Evolutionary conservation across 768 basidiomycete species (phyloP).

Genomic region (Pisolithus sp.): DNA sequence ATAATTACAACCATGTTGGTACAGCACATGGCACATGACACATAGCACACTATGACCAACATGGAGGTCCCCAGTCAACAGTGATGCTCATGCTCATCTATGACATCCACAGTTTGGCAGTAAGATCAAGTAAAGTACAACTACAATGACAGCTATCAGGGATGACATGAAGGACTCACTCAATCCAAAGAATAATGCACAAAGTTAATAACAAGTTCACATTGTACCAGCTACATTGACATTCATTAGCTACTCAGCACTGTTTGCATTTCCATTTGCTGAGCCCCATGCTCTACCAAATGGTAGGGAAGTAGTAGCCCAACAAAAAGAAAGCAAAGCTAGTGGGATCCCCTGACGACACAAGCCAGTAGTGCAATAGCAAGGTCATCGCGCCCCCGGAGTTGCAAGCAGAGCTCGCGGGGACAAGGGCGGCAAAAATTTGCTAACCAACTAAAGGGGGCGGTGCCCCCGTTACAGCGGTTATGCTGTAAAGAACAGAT

Average conservation of each 20-base stretch:
- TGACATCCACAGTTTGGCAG: too few species aligned
- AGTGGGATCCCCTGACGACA: slow-evolving; percentile 7
- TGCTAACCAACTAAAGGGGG: slow-evolving; percentile 51
- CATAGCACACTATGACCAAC: too few species aligned
- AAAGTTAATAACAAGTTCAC: too few species aligned
- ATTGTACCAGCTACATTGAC: too few species aligned
- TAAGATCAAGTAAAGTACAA: too few species aligned
- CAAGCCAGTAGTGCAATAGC: slow-evolving; percentile 19
- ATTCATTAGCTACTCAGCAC: neutral
- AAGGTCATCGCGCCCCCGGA: slow-evolving; percentile 27
- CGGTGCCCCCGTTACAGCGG: slow-evolving; percentile 55
- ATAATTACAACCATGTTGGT: too few species aligned
- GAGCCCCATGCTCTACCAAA: neutral
- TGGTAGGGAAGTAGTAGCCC: neutral
- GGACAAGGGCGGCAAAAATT: slow-evolving; percentile 49
- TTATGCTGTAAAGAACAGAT: slow-evolving; percentile 64
- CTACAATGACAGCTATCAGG: too few species aligned
- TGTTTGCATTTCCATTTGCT: neutral
- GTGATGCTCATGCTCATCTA: too few species aligned
- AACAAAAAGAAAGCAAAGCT: slow-evolving; percentile 21
- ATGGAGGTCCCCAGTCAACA: too few species aligned
- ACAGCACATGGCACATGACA: too few species aligned
- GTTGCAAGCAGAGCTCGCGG: slow-evolving; percentile 33
- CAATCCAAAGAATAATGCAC: too few species aligned
- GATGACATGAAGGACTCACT: too few species aligned